Evolutionary conservation across 192 early-diverging fungal species (phyloP).

Genomic region (Coemansia asiatica): DNA sequence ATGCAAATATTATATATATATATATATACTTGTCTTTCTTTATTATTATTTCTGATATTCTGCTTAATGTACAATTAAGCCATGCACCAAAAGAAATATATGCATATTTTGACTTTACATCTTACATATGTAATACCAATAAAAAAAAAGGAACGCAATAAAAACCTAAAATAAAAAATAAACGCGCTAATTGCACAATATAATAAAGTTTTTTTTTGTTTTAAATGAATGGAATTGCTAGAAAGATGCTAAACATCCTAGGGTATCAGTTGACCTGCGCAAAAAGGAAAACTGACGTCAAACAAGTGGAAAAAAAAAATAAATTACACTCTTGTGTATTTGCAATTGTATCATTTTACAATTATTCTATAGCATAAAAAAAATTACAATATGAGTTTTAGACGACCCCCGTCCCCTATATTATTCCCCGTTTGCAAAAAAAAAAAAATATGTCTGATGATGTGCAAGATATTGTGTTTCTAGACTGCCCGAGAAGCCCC

Average conservation of each 20-base stretch:
- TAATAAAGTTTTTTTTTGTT: not conserved
- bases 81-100: not conserved
- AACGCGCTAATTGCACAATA: not conserved
- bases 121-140: not conserved
- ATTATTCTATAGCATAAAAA: not conserved
- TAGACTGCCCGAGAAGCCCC: too few species aligned
- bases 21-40: not conserved
- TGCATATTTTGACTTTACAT: not conserved
- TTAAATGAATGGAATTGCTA: too few species aligned
- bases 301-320: not conserved
- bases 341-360: not conserved
- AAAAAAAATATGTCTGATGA: too few species aligned
- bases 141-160: too few species aligned
- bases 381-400: not conserved
- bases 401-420: not conserved
- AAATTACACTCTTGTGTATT: not conserved
- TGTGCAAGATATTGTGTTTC: too few species aligned
- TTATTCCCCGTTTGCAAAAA: too few species aligned
- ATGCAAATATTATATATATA: not conserved
- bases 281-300: not conserved
- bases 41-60: not conserved
- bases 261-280: not conserved
- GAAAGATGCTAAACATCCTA: not conserved
- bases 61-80: not conserved
- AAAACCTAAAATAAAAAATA: not conserved